Base-by-base conservation (phyloP, 2,329 filamentous ascomycete species). In the Fulvia fulva region DNA sequence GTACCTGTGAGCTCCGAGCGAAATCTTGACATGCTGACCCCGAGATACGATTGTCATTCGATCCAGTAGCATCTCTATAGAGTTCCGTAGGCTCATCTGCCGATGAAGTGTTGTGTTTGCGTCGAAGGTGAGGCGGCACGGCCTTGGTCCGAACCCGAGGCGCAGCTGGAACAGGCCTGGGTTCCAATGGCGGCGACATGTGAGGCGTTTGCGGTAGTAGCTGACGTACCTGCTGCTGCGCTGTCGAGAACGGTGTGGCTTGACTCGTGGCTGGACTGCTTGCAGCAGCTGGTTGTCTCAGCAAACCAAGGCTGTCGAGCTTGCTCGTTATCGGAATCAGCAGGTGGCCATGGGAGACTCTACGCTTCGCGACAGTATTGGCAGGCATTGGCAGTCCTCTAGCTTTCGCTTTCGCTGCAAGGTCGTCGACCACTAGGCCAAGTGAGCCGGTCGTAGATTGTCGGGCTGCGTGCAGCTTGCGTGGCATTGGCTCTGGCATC, bases 271-370 rank as follows among this genome's bases (percentile, higher is more conserved):
- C 32, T 14, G 34, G 49, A 26, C 21, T 54, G 49, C 30, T 22
- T 44, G 43, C 23, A 16, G 3, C 8, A 16, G 7, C 3, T 50
- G 8, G 2, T 3, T 6, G n/a, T 5, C 49, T 58, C 21, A 63
- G 57, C 34, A 66, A 53, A 44, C 60, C 59, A 55, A 59, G 45
- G 34, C 52, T 62, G 22, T 60, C 58, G 11, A 66, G 58, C 43
- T 65, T 65, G 23, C 56, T 58, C 44, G 56, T 62, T 54, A 68
- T 67, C 2, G 65, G 65, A 19, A 51, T 45, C 19, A 68, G 60
- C 2, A 68, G 53, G 44, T 63, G 57, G 3, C 63, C 59, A 52
- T 63, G 61, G 23, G 66, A 63, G 34, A 56, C 62, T 30, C 65
- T 58, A 21, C 58, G 63, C 32, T 61, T 57, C 9, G 59, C 52